phyloP scores from a whole-genome alignment of 2,329 filamentous ascomycete genomes.

The Ilyonectria robusta region DNA sequence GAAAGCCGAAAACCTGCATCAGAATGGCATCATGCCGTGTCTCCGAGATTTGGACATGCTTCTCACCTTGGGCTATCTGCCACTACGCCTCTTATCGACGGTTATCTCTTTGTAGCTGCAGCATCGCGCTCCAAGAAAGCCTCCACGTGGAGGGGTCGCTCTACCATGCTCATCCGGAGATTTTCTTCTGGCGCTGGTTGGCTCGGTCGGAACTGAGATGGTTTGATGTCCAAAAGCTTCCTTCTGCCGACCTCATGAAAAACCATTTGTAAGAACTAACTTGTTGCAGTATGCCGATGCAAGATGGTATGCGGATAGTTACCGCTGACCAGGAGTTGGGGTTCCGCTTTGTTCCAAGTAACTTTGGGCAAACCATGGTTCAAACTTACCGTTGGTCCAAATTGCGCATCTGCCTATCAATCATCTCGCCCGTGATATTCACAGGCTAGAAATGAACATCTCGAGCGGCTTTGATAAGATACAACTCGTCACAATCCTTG shows the following conservation, averaged over 20 bases:
- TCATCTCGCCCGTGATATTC: background rate
- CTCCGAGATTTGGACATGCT: background rate
- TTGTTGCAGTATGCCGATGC: background rate
- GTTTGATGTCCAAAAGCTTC: slow-evolving; percentile 16
- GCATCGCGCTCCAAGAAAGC: slow-evolving; percentile 3
- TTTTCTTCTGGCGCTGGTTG: background rate
- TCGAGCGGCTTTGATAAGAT: slow-evolving; percentile 1
- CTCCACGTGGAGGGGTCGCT: background rate
- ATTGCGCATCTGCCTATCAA: background rate
- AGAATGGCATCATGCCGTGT: background rate
- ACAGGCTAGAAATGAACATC: background rate
- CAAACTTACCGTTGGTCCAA: background rate
- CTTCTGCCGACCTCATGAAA: slow-evolving; percentile 18
- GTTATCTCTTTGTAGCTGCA: background rate
- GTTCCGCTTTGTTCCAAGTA: background rate
- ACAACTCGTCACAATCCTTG: background rate
- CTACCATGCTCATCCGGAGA: slow-evolving; percentile 14
- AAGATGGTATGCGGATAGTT: background rate
- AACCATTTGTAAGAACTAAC: background rate
- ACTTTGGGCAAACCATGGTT: slow-evolving; percentile 4
- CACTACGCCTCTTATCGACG: background rate
- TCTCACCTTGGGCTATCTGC: background rate
- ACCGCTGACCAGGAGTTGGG: background rate
- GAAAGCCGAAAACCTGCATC: background rate
- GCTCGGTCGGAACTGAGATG: background rate